Base-by-base conservation (phyloP, 805 yeast species). In the Lipomyces yamadae region DNA sequence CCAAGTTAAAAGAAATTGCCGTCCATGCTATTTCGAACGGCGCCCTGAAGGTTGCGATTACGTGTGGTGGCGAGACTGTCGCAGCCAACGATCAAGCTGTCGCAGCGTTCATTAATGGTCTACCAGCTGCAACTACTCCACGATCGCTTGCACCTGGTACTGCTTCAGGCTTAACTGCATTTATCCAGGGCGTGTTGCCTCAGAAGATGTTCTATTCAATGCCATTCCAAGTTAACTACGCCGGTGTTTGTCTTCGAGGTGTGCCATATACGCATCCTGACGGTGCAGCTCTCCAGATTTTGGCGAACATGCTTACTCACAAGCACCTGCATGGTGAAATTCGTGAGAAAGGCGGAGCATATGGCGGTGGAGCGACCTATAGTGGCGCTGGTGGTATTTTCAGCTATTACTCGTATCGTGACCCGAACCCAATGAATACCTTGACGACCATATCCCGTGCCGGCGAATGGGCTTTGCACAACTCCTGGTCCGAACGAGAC, bases 331-430 rank as follows among this genome's bases (percentile, higher is more conserved):
- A 95, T 77, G 85, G 91, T 11, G 97, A 92, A 70, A 87, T 95
- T 50, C 85, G 99, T 71, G 99, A 95, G 75, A 87, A 94, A 74
- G 97, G 97, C 65, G 99, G 99, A 66, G 99, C 99, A 0, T 95
- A 95, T 75, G 99, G 99, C 6, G 98, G 97, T 4, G 99, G 99
- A 3, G 90, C 96, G 3, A 79, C 85, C 6, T 95, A 88, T 76
- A 90, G 88, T 75, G 92, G 94, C 0, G 76, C 91, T 30, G 91
- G 90, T 60, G 98, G 98, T 0, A 73, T 88, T 2, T 86, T 94
- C 74, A 84, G 90, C 42, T 92, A 83, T 79, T 95, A 89, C 78
- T 92, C 98, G 0, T 95, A 94, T 80, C 84, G 99, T 72, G 99
- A 95, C 77, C 99, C 99, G 18, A 88, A 91, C 70, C 91, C 97